Evolutionary conservation across 495 filamentous ascomycete genomes (phyloP).

Genomic region (Tetracladium setigerum): DNA sequence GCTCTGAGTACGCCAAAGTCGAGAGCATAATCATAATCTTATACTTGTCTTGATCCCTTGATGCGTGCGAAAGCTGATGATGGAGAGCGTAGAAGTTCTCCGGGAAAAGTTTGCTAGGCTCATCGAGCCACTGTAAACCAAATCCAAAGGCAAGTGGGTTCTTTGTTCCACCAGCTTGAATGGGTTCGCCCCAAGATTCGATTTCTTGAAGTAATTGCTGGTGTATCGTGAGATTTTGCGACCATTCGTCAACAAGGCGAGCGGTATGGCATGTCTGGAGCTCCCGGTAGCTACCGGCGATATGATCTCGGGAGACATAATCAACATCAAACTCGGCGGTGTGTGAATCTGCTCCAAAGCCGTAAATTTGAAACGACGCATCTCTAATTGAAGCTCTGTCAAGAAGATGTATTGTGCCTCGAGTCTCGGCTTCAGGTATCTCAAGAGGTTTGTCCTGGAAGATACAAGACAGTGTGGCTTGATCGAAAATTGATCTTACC

Average conservation of each 20-base stretch:
- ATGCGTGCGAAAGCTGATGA: slow-evolving; percentile 16
- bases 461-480: slow-evolving; percentile 17
- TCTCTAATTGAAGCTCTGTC: slow-evolving; percentile 38
- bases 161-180: neutral
- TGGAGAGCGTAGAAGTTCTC: slow-evolving; percentile 31
- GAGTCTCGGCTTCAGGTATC: neutral
- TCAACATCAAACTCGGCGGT: slow-evolving; percentile 26
- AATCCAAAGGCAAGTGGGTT: slow-evolving; percentile 3
- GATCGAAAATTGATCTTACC: slow-evolving; percentile 34
- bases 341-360: slow-evolving; percentile 46
- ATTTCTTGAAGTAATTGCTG: slow-evolving; percentile 11
- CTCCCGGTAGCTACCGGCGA: slow-evolving; percentile 4
- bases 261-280: slow-evolving; percentile 12
- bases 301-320: slow-evolving; percentile 25
- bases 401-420: slow-evolving; percentile 20
- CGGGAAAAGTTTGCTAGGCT: slow-evolving; percentile 12
- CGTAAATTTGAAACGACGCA: slow-evolving; percentile 36
- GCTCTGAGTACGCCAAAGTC: slow-evolving; percentile 28
- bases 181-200: slow-evolving; percentile 7
- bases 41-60: slow-evolving; percentile 22
- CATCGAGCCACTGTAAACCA: slow-evolving; percentile 15
- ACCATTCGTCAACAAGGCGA: slow-evolving; percentile 16
- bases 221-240: slow-evolving; percentile 4
- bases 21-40: slow-evolving; percentile 39
- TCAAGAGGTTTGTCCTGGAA: slow-evolving; percentile 1